These are phyloP conservation scores for Eutrema salsugineum DNA, from an alignment of 441 rosid genomes.

Conservation along the genomic window DNA sequence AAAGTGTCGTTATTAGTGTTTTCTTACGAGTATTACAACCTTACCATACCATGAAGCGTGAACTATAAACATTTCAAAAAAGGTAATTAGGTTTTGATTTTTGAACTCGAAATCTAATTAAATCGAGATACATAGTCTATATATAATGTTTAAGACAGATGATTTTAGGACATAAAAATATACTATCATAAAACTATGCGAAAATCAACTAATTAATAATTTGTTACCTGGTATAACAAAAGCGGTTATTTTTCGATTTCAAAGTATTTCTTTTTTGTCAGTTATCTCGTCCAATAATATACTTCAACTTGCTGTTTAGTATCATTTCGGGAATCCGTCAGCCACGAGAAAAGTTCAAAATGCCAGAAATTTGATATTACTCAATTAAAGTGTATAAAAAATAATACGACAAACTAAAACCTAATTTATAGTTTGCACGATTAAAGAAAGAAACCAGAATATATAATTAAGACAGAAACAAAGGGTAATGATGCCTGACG, in stretches of 20 bases:
- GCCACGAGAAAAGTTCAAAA: conserved; percentile 18
- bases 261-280: not conserved
- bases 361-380: not conserved
- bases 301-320: conserved; percentile 22
- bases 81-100: not conserved
- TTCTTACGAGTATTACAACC: not conserved
- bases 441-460: conserved; percentile 2
- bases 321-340: conserved; percentile 8
- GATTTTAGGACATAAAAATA: not conserved
- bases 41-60: not conserved
- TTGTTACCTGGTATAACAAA: not conserved
- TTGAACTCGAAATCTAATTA: not conserved
- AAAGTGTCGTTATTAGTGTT: not conserved
- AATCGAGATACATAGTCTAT: not conserved
- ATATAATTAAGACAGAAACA: conserved; percentile 14
- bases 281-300: conserved; percentile 10
- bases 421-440: conserved; percentile 18
- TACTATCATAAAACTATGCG: not conserved
- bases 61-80: not conserved
- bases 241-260: not conserved
- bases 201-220: not conserved
- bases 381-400: not conserved
- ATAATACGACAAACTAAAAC: conserved; percentile 14
- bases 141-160: not conserved
- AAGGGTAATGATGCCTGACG: conserved; percentile 25